Base-by-base conservation (phyloP, 2,329 filamentous ascomycete genomes). In the Pseudogymnoascus sp. region DNA sequence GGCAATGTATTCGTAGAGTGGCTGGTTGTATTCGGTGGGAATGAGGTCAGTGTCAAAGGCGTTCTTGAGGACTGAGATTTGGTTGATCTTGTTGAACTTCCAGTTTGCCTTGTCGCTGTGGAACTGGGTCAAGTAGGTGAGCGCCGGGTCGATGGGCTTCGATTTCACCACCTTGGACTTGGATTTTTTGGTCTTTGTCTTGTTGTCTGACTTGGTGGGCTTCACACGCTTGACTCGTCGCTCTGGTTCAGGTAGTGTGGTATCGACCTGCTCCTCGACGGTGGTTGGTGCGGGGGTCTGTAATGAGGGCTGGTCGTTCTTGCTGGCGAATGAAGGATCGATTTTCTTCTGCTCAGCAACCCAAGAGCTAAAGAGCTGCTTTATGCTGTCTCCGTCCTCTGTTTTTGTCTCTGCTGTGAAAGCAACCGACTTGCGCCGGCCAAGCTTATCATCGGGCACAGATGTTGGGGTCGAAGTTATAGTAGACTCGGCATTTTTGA, bases 51-150 rank as follows among this genome's bases (percentile, higher is more conserved):
- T 76, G 67, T 89, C 86, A 71, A 95, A 90, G 50, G 89, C 76
- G 77, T 95, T 86, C 73, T 94, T 93, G 71, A 97, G 83, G 11
- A 97, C 79, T 67, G 90, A 85, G 60, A 87, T 90, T 74, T 97
- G 92, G 71, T 91, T 86, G 68, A 91, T 92, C 77, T 97, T 97
- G 78, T 95, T 96, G 79, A 97, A 97, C 74, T 96, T 97, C 93
- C 93, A 97, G 67, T 79, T 79, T 8, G 81, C 78, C 62, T 86
- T 86, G 63, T 86, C 81, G 61, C 81, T 81, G 74, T 89, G 81
- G 81, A 92, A 96, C 71, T 87, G 85, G 54, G 80, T 80, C 47
- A 97, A 82, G 72, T 97, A 97, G 60, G 84, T 80, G 14, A 95
- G 79, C 62, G 91, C 87, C 12, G 86, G 82, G 54, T 83, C 80